A percentile compares a stretch with the other conserved stretches of the same genome.
Evolutionary conservation across 73 alveolate genomes (phyloP).

Genomic region (Tetrahymena borealis): DNA sequence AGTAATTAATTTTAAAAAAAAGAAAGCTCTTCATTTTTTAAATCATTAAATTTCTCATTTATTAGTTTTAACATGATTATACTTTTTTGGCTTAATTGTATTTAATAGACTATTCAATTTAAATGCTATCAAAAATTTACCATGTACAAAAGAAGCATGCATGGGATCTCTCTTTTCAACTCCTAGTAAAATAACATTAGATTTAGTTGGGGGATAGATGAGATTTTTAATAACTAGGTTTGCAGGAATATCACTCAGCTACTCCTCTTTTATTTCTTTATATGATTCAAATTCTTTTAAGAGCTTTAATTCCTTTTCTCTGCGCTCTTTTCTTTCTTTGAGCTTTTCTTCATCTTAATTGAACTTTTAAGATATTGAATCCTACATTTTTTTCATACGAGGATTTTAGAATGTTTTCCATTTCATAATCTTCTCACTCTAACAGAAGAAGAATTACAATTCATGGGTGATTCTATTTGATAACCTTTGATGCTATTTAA

Average conservation of each 20-base stretch:
- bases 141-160: neutral
- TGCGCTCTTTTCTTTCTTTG: neutral
- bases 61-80: too few relatives aligned
- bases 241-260: neutral
- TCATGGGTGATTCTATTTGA: neutral
- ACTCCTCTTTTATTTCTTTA: neutral
- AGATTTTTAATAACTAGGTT: neutral
- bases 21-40: too few relatives aligned
- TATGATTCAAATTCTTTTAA: neutral
- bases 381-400: neutral
- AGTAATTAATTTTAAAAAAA: neutral
- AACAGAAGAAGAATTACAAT: neutral
- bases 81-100: too few relatives aligned
- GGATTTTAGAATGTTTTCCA: neutral
- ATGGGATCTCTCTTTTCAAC: neutral
- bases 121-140: too few relatives aligned
- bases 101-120: too few relatives aligned
- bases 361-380: neutral
- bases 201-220: neutral
- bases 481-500: neutral
- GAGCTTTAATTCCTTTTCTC: neutral
- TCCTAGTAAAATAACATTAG: neutral
- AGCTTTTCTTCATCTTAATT: neutral
- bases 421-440: neutral
- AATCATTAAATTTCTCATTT: too few relatives aligned